Evolutionary conservation across 441 rosid species (phyloP).

Genomic region (Jatropha multifida): DNA sequence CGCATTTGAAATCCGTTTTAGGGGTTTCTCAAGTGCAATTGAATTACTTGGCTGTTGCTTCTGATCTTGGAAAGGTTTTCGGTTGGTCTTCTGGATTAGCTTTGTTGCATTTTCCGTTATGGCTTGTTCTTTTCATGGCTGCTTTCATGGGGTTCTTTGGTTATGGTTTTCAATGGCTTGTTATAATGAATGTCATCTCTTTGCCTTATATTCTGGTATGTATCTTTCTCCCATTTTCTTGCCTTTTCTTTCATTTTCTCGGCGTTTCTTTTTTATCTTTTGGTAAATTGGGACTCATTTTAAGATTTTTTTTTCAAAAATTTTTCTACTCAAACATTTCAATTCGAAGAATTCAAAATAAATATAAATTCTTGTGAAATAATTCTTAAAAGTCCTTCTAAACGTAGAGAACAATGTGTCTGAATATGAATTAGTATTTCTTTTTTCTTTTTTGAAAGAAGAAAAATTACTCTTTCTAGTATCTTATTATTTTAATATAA

Average conservation of each 20-base stretch:
- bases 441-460: too few relatives aligned
- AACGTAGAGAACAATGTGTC: too few relatives aligned
- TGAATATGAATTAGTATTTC: too few relatives aligned
- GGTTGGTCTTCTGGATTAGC: constrained; percentile 96
- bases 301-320: too few relatives aligned
- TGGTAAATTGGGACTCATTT: too few relatives aligned
- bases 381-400: too few relatives aligned
- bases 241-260: background rate
- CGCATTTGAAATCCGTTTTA: constrained; percentile 61
- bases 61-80: constrained; percentile 85
- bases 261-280: background rate
- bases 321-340: too few relatives aligned
- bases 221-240: background rate
- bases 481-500: too few relatives aligned
- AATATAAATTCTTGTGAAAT: too few relatives aligned
- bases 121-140: constrained; percentile 69
- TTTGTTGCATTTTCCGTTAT: constrained; percentile 62
- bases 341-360: too few relatives aligned
- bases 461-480: too few relatives aligned
- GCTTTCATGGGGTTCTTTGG: constrained; percentile 80
- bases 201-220: constrained; percentile 80
- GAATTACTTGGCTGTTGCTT: constrained; percentile 86
- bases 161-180: constrained; percentile 86
- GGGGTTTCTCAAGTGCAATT: constrained; percentile 85
- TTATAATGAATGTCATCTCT: constrained; percentile 54